phyloP scores from a whole-genome alignment of 345 rosid genomes.

The Hypericum perforatum region DNA sequence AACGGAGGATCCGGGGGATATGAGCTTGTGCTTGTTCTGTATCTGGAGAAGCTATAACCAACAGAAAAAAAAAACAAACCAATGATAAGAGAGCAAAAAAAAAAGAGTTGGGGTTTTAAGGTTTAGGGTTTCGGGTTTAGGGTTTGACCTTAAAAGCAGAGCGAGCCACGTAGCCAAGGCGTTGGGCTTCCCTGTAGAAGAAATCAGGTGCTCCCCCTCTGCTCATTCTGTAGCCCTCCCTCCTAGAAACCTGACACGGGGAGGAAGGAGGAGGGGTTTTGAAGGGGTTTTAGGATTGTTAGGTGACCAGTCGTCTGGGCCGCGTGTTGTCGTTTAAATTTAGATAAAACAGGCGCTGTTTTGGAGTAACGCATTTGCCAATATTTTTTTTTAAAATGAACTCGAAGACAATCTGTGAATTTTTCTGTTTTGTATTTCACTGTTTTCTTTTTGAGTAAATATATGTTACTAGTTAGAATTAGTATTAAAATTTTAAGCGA shows the following conservation, averaged over 20 bases:
- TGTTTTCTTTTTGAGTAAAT: too few species aligned
- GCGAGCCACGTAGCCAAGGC: conserved; percentile 94
- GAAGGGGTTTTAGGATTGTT: too few species aligned
- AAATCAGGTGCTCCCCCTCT: conserved; percentile 82
- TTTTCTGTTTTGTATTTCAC: too few species aligned
- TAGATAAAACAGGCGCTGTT: too few species aligned
- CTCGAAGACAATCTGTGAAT: too few species aligned
- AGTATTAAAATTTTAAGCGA: too few species aligned
- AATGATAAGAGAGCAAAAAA: not conserved
- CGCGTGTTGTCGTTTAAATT: too few species aligned
- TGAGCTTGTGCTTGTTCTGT: conserved; percentile 70
- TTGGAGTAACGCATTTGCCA: too few species aligned
- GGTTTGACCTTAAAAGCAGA: conserved; percentile 82
- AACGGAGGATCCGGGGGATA: conserved; percentile 73
- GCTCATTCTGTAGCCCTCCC: conserved; percentile 32
- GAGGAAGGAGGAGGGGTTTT: too few species aligned
- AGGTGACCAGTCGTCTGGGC: too few species aligned
- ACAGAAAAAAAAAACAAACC: not conserved
- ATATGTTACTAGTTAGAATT: too few species aligned
- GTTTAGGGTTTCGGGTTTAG: not conserved
- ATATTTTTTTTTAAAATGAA: too few species aligned
- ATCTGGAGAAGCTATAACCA: conserved; percentile 78
- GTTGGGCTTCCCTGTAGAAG: conserved; percentile 95
- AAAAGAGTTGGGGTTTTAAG: not conserved
- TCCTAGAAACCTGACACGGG: not conserved